Base-by-base conservation (phyloP, 1,284 basidiomycete species). In the Ustilago lituana region DNA sequence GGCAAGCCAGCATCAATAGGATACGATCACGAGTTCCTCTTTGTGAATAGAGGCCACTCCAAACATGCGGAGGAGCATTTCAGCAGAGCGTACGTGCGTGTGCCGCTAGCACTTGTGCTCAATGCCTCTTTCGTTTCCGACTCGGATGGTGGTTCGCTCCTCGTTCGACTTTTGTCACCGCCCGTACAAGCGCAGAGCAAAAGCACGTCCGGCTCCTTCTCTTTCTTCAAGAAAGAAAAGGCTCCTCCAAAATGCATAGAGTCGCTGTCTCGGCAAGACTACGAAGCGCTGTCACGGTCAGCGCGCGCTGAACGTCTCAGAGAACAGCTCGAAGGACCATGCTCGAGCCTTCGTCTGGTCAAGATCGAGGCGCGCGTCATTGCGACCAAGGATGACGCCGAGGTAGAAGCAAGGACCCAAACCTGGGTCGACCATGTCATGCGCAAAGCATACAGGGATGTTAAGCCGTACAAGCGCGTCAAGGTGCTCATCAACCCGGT, bases 401-500 rank as follows among this genome's bases (percentile, higher is more conserved):
- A 60, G 36, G 43, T 58, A 12, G 69, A 62, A 36, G 46, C 60
- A 11, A 50, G 20, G 19, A 52, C 56, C 5, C 58, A 51, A 17
- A 29, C 41, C 1, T 80, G 76, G 73, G 66, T 59, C 15, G 48
- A 62, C 8, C 19, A 52, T 7, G 57, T 79, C 31, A 68, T 75
- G 55, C 37, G 31, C 20, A 29, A 31, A 40, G 76, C 77, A 0
- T 77, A 73, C 43, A 26, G 38, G 17, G 40, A 61, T 11, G 57
- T 64, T 41, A 44, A 41, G 33, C 73, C 74, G 0, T 64, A 69
- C 33, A 67, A 65, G n/a, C 52, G 73, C 9, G 40, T 80, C 38
- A 70, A 77, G 41, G 60, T 97, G 1, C 82, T 97, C n/a, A 86
- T 97, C 64, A 98, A 98, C 80, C 94, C 94, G 2, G 84, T 87